phyloP scores from a whole-genome alignment of 2,329 filamentous ascomycete species.

The Aspergillus fumigatiaffinis region DNA sequence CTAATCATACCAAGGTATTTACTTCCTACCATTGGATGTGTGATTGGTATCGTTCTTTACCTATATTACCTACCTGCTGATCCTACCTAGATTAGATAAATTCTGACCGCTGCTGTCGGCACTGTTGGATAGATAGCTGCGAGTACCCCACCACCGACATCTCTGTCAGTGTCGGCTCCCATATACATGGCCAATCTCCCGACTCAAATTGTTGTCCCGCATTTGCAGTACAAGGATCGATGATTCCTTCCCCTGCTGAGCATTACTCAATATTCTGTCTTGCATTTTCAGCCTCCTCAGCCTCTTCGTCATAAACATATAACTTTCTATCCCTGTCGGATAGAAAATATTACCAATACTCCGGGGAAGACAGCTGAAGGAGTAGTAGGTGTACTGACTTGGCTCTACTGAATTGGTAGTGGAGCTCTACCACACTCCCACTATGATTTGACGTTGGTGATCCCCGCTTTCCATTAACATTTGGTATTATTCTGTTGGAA shows the following conservation, averaged over 20 bases:
- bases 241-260: background rate
- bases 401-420: conserved; percentile 15
- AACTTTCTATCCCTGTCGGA: background rate
- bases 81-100: background rate
- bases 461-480: conserved; percentile 27
- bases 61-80: background rate
- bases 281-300: background rate
- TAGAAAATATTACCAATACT: background rate
- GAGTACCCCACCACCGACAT: background rate
- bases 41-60: background rate
- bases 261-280: background rate
- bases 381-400: background rate
- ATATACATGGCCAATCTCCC: background rate
- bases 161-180: background rate
- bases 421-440: conserved; percentile 25
- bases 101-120: background rate
- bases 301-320: background rate
- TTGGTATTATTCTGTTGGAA: conserved; percentile 3
- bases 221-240: background rate
- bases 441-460: conserved; percentile 30
- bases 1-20: background rate
- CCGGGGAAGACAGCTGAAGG: background rate
- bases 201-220: background rate
- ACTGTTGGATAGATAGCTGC: background rate
- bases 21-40: background rate